phyloP scores from a whole-genome alignment of 148 eudicot species.

The Camellia sinensis region DNA sequence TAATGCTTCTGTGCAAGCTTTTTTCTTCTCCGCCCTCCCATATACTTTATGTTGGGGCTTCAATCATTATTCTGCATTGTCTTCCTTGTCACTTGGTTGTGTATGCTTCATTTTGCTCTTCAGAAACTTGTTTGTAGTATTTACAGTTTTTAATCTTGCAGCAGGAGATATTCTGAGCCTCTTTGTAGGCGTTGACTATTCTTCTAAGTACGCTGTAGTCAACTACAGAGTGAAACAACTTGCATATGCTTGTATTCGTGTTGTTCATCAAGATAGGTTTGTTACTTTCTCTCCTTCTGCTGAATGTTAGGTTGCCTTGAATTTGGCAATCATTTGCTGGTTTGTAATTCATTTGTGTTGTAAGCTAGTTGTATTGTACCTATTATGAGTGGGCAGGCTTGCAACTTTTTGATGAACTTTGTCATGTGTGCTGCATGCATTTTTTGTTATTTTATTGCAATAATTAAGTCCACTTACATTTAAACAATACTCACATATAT shows the following conservation, averaged over 20 bases:
- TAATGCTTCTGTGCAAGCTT: not conserved
- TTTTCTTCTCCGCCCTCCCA: not conserved
- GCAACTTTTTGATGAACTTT: not conserved
- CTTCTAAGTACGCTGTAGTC: constrained; percentile 41
- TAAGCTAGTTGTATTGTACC: not conserved
- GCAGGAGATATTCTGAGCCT: constrained; percentile 58
- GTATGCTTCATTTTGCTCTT: not conserved
- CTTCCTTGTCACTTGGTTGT: not conserved
- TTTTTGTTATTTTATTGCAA: no score
- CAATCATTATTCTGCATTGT: no score
- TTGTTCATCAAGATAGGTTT: constrained; percentile 80
- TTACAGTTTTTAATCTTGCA: constrained; percentile 21
- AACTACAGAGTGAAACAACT: constrained; percentile 75
- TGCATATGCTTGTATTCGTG: constrained; percentile 63
- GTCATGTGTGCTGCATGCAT: not conserved
- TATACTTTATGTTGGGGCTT: not conserved
- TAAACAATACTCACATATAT: not conserved
- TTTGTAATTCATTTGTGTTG: constrained; percentile 4
- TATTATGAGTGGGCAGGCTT: not conserved
- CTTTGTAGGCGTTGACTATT: constrained; percentile 60
- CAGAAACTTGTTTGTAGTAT: constrained; percentile 8
- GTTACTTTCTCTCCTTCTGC: constrained; percentile 10
- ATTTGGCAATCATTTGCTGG: not conserved
- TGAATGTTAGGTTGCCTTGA: not conserved
- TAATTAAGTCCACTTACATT: not conserved